A percentile compares a stretch with the other conserved stretches of the same genome.
phyloP scores from a whole-genome alignment of 768 basidiomycete species.

The Suillus lakei region DNA sequence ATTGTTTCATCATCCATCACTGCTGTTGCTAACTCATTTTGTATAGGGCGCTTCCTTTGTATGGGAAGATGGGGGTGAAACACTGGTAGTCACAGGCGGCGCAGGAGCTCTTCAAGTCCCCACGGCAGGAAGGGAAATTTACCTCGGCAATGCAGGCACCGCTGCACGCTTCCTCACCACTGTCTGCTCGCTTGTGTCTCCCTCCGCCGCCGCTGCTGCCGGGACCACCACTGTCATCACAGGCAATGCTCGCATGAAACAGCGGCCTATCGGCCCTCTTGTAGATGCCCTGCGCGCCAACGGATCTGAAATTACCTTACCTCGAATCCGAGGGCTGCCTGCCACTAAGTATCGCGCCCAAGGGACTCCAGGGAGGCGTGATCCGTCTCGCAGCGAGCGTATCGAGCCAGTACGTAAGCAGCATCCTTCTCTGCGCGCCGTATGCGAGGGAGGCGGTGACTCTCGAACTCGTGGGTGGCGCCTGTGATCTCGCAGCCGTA shows the following conservation, averaged over 20 bases:
- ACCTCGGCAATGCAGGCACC: slow-evolving; percentile 97
- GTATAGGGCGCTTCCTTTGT: slow-evolving; percentile 84
- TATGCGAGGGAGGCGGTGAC: slow-evolving; percentile 85
- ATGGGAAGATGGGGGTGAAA: slow-evolving; percentile 98
- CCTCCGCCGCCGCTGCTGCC: slow-evolving; percentile 41
- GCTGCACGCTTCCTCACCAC: slow-evolving; percentile 97
- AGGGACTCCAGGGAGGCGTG: slow-evolving; percentile 79
- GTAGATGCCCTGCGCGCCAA: slow-evolving; percentile 88
- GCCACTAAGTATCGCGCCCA: slow-evolving; percentile 83
- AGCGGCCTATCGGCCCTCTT: slow-evolving; percentile 94
- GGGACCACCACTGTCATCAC: slow-evolving; percentile 78
- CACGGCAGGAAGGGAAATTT: slow-evolving; percentile 81
- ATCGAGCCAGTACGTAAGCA: slow-evolving; percentile 98
- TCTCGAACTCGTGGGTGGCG: slow-evolving; percentile 89
- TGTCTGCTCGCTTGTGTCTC: slow-evolving; percentile 87
- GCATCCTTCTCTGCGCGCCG: slow-evolving; percentile 94
- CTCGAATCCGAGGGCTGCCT: slow-evolving; percentile 84
- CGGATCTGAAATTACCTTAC: slow-evolving; percentile 77
- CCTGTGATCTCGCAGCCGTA: slow-evolving; percentile 99
- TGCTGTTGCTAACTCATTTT: slow-evolving; percentile 5
- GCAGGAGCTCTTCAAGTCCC: slow-evolving; percentile 81
- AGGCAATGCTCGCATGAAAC: slow-evolving; percentile 98
- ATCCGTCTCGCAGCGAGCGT: slow-evolving; percentile 93
- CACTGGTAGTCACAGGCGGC: slow-evolving; percentile 89
- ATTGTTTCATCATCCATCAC: slow-evolving; percentile 9